Base-by-base conservation (phyloP, 2,329 filamentous ascomycete species). In the Xylariales sp. region DNA sequence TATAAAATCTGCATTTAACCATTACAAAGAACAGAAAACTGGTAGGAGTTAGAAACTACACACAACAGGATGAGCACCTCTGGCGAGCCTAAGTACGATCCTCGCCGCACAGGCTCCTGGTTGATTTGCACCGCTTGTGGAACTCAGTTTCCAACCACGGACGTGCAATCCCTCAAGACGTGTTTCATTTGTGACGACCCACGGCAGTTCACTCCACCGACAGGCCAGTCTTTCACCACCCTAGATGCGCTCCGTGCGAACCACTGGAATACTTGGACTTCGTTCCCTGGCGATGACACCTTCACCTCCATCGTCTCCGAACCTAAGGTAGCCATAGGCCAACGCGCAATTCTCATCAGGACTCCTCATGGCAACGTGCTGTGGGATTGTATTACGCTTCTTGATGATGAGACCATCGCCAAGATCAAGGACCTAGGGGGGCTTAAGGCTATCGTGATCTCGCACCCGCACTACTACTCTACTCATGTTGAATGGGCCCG, bases 391-490 rank as follows among this genome's bases (percentile, higher is more conserved):
- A 67, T 93, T 40, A 74, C 85, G 0, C 77, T 80, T 46, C 63
- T 93, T 4, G 83, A 90, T 54, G 61, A 72, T 2, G 70, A 70
- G 4, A 90, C 85, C 0, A 60, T 85, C 1, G 54, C 62, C 1
- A 56, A 60, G 40, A 77, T 91, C 49, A 67, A 73, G 5, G 55
- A 53, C 0, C 66, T 80, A 6, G 86, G 86, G 29, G 85, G 84
- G 0, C 53, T 94, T 11, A 65, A 66, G 23, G 85, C 82, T 1
- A 89, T 93, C 31, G 79, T 80, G 48, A 87, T 90, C 45, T 81
- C 75, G 10, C 85, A 94, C 60, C 88, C 88, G 37, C 88, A 94
- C 56, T 94, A 86, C 62, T 93, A 87, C 62, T 81, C 80, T 12
- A 85, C 85, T 4, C 83, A 88, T 56, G 59, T 85, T 1, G 76